phyloP scores from a whole-genome alignment of 768 basidiomycete species.

The Tremella yokohamensis region DNA sequence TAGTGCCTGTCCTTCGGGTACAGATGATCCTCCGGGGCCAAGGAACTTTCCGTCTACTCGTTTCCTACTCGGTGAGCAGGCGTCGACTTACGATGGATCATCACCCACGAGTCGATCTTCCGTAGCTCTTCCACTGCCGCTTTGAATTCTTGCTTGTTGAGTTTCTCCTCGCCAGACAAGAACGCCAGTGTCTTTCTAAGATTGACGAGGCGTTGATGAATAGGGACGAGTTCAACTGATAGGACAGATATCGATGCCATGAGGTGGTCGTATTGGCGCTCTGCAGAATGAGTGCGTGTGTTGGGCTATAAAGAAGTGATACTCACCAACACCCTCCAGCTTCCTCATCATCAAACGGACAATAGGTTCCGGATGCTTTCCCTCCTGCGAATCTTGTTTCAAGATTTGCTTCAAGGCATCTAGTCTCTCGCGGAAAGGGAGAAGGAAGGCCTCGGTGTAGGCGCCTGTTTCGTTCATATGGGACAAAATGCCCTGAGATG shows the following conservation, averaged over 20 bases:
- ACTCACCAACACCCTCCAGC: slow-evolving; percentile 84
- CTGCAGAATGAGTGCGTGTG: slow-evolving; percentile 51
- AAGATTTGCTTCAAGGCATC: slow-evolving; percentile 80
- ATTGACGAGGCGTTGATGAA: slow-evolving; percentile 82
- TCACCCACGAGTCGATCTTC: slow-evolving; percentile 67
- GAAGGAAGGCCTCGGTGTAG: slow-evolving; percentile 86
- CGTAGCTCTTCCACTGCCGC: slow-evolving; percentile 86
- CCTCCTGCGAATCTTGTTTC: slow-evolving; percentile 71
- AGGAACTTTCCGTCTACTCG: slow-evolving; percentile 95
- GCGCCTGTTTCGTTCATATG: slow-evolving; percentile 94
- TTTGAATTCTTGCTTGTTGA: slow-evolving; percentile 81
- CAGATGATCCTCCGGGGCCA: slow-evolving; percentile 73
- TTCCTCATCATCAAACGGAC: slow-evolving; percentile 85
- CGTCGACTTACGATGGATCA: not conserved
- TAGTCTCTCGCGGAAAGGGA: slow-evolving; percentile 78
- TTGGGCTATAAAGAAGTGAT: not conserved
- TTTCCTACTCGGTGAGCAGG: slow-evolving; percentile 56
- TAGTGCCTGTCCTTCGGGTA: slow-evolving; percentile 86
- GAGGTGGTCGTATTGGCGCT: slow-evolving; percentile 71
- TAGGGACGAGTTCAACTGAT: slow-evolving; percentile 81
- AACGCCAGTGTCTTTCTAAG: slow-evolving; percentile 83
- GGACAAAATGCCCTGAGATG: slow-evolving; percentile 78
- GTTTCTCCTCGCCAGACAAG: slow-evolving; percentile 73
- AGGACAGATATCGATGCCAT: slow-evolving; percentile 80
- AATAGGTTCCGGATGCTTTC: slow-evolving; percentile 80